A percentile compares a stretch with the other conserved stretches of the same genome.
Evolutionary conservation across 805 yeast species (phyloP).

Genomic region (Clavispora carvajalis): DNA sequence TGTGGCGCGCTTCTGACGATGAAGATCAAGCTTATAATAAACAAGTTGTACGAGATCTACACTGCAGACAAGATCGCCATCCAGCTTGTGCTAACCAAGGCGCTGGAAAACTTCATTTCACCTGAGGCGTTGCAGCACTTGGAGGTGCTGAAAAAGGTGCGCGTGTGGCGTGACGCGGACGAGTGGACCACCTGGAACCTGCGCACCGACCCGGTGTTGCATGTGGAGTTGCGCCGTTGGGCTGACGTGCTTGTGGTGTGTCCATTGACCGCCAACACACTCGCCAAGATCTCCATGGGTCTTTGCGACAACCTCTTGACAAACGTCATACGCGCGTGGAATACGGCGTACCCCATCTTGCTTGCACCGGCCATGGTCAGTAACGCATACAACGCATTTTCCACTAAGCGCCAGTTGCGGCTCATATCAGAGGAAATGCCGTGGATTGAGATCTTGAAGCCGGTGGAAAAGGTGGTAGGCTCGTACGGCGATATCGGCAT

Average conservation of each 20-base stretch:
- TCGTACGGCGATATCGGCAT: slow-evolving; percentile 97
- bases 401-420: slow-evolving; percentile 77
- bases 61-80: slow-evolving; percentile 45
- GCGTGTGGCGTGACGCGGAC: slow-evolving; percentile 54
- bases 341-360: slow-evolving; percentile 80
- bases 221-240: slow-evolving; percentile 93
- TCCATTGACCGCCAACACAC: slow-evolving; percentile 91
- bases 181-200: slow-evolving; percentile 73
- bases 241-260: slow-evolving; percentile 90
- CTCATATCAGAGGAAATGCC: slow-evolving; percentile 85
- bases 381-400: slow-evolving; percentile 81
- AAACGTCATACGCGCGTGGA: slow-evolving; percentile 92
- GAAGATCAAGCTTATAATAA: slow-evolving; percentile 49
- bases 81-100: slow-evolving; percentile 49
- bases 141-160: slow-evolving; percentile 38
- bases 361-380: slow-evolving; percentile 96
- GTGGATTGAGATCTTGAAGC: slow-evolving; percentile 89
- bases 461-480: slow-evolving; percentile 90
- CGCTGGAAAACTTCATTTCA: slow-evolving; percentile 49
- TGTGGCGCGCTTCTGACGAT: slow-evolving; percentile 52
- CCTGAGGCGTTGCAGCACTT: slow-evolving; percentile 38
- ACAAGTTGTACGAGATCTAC: slow-evolving; percentile 48
- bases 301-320: slow-evolving; percentile 89
- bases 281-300: slow-evolving; percentile 85
- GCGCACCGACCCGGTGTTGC: slow-evolving; percentile 86